phyloP scores from a whole-genome alignment of 805 yeast genomes.

The Barnettozyma populi region DNA sequence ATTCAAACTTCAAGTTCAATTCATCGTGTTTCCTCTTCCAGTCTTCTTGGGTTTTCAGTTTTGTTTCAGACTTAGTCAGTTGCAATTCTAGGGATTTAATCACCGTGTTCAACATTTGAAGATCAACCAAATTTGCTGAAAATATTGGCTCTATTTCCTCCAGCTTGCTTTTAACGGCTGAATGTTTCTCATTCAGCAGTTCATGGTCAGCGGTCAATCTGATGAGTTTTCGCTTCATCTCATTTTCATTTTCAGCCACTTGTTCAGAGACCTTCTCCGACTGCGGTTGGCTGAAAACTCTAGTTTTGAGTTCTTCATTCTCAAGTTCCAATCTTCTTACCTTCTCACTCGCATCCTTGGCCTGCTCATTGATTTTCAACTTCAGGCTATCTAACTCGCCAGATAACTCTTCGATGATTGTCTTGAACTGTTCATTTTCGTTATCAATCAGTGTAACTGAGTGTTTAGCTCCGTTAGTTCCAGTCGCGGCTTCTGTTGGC shows the following conservation, averaged over 20 bases:
- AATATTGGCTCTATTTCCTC: conserved; percentile 47
- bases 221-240: conserved; percentile 38
- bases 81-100: conserved; percentile 47
- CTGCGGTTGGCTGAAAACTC: conserved; percentile 10
- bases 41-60: conserved; percentile 39
- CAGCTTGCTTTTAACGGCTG: conserved; percentile 34
- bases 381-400: conserved; percentile 34
- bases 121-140: conserved; percentile 45
- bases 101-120: conserved; percentile 47
- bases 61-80: conserved; percentile 35
- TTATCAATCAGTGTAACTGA: background rate
- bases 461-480: background rate
- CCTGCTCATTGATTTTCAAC: conserved; percentile 42
- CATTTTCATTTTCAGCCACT: conserved; percentile 23
- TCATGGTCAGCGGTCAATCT: conserved; percentile 40
- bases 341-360: conserved; percentile 50
- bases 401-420: conserved; percentile 28
- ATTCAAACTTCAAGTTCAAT: conserved; percentile 41
- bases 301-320: conserved; percentile 21
- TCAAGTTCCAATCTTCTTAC: conserved; percentile 44
- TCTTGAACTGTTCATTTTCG: conserved; percentile 24
- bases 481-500: background rate
- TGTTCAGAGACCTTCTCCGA: background rate
- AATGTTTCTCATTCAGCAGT: conserved; percentile 42
- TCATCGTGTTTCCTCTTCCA: conserved; percentile 42